Conservation (phyloP, 1,139 yeast genomes). For the Martiniozyma asiatica region DNA sequence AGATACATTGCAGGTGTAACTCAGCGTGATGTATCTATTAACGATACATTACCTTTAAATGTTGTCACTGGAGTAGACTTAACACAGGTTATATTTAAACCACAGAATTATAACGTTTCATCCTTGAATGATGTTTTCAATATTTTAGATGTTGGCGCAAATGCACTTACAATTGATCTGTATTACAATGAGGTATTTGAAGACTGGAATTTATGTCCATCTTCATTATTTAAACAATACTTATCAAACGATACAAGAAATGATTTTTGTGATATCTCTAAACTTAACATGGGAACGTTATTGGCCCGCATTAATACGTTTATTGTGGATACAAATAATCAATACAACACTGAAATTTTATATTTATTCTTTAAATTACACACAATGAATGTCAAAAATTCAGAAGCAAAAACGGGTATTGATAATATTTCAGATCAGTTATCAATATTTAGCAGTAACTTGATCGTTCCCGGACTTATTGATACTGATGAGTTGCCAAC, state of each 20-base stretch:
- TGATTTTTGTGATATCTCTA: slow-evolving; percentile 7
- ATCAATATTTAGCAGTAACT: slow-evolving; percentile 1
- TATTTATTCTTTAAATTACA: slow-evolving; percentile 39
- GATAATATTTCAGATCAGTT: slow-evolving; percentile 4
- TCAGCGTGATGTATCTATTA: slow-evolving; percentile 56
- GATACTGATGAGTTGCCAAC: slow-evolving; percentile 29
- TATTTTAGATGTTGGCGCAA: slow-evolving; percentile 40
- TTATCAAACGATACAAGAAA: slow-evolving; percentile 1
- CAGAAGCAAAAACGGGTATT: slow-evolving; percentile 4
- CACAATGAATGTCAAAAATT: slow-evolving; percentile 9
- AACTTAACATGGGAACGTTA: slow-evolving; percentile 30
- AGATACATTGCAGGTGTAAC: slow-evolving; percentile 37
- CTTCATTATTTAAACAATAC: neutral
- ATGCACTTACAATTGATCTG: slow-evolving; percentile 45
- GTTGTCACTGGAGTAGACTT: slow-evolving; percentile 50
- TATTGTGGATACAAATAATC: slow-evolving; percentile 39
- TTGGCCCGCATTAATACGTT: slow-evolving; percentile 27
- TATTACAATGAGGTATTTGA: slow-evolving; percentile 46
- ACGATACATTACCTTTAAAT: slow-evolving; percentile 45
- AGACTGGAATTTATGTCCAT: slow-evolving; percentile 65
- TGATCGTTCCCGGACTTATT: slow-evolving; percentile 6
- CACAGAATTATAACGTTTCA: slow-evolving; percentile 35
- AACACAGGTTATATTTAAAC: slow-evolving; percentile 36
- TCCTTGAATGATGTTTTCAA: slow-evolving; percentile 29
- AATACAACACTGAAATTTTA: slow-evolving; percentile 42